Percentiles rank a stretch among this genome's conserved stretches.
phyloP scores from a whole-genome alignment of 805 yeast genomes.

The Lipomyces starkeyi region DNA sequence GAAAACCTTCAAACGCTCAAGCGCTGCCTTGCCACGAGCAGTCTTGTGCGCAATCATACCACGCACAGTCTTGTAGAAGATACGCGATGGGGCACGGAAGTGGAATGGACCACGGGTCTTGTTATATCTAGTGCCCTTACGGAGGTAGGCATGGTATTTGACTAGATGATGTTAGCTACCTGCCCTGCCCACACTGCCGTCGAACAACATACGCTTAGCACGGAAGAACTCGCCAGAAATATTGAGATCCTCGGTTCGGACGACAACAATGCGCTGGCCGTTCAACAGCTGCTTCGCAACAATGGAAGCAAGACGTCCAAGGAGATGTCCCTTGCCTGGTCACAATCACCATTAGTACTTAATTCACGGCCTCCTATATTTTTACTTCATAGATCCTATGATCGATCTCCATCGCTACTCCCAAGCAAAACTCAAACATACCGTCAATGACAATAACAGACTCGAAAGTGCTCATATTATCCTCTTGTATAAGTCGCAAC shows the following conservation, averaged over 20 bases:
- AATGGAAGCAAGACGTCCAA: slow-evolving; percentile 99
- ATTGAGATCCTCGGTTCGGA: slow-evolving; percentile 96
- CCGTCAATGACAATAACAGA: slow-evolving; percentile 40
- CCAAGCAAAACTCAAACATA: slow-evolving; percentile 21
- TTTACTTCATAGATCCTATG: not conserved
- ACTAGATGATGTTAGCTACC: slow-evolving; percentile 44
- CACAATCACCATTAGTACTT: not conserved
- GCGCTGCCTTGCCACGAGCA: slow-evolving; percentile 99
- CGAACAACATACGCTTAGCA: slow-evolving; percentile 66
- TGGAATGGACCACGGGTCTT: slow-evolving; percentile 99
- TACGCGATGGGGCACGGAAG: slow-evolving; percentile 99
- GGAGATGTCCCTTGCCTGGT: slow-evolving; percentile 88
- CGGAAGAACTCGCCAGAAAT: slow-evolving; percentile 99
- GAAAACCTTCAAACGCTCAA: slow-evolving; percentile 98
- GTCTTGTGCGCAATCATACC: slow-evolving; percentile 99
- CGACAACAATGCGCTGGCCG: slow-evolving; percentile 98
- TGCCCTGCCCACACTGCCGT: not conserved
- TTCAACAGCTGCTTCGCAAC: slow-evolving; percentile 98
- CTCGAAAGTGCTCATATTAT: slow-evolving; percentile 35
- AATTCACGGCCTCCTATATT: not conserved
- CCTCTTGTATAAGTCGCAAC: slow-evolving; percentile 1
- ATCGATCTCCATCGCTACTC: not conserved
- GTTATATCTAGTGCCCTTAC: slow-evolving; percentile 99
- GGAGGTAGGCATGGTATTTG: slow-evolving; percentile 99
- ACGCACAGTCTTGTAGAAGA: slow-evolving; percentile 98